Evolutionary conservation across 257 asterid genomes (phyloP).

Genomic region (Mentha longifolia): DNA sequence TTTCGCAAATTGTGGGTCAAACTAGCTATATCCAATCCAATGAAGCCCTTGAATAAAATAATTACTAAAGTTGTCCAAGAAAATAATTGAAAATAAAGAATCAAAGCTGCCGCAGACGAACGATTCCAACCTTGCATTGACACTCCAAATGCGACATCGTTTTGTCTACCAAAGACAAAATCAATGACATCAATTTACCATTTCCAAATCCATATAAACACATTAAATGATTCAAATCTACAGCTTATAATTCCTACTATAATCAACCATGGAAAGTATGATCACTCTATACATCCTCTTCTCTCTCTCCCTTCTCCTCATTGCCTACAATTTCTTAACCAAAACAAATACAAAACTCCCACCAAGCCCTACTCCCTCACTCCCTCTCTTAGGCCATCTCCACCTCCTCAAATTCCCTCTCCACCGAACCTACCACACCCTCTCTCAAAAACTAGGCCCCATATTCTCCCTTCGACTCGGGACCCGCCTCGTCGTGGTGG

Average conservation of each 20-base stretch:
- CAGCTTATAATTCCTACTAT: background rate
- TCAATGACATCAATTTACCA: too few relatives aligned
- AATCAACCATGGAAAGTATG: conserved; percentile 37
- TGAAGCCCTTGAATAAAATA: too few relatives aligned
- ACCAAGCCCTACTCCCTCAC: conserved; percentile 20
- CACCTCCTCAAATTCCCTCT: conserved; percentile 59
- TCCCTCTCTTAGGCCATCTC: conserved; percentile 62
- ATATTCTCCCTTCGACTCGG: conserved; percentile 59
- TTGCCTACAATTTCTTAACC: conserved; percentile 12
- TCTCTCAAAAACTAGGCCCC: conserved; percentile 55
- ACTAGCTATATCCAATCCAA: too few relatives aligned
- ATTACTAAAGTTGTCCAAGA: too few relatives aligned
- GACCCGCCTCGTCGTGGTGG: conserved; percentile 51
- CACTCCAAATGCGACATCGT: too few relatives aligned
- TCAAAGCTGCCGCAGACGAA: too few relatives aligned
- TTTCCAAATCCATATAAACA: background rate
- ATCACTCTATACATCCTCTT: conserved; percentile 30
- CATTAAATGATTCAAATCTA: background rate
- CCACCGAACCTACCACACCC: conserved; percentile 39
- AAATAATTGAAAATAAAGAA: too few relatives aligned
- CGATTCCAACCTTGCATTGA: too few relatives aligned
- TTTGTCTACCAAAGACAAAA: background rate
- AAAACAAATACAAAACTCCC: background rate
- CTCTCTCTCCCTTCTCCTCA: conserved; percentile 24
- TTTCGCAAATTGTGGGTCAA: too few relatives aligned